Evolutionary conservation across 306 rosid genomes (phyloP).

Genomic region (Fagus sylvatica): DNA sequence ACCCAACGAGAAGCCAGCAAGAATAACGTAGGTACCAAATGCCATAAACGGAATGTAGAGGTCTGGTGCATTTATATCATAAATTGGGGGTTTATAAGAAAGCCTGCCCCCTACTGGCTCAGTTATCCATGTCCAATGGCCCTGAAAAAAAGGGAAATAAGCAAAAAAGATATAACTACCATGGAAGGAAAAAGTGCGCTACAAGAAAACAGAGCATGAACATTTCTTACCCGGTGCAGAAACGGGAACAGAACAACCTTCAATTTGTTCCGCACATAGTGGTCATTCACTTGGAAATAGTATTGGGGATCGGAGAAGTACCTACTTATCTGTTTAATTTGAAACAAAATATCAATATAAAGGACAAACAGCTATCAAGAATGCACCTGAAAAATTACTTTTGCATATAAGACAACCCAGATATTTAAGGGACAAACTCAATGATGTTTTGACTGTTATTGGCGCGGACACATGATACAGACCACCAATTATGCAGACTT

Average conservation of each 20-base stretch:
- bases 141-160: conserved; percentile 54
- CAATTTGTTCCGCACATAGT: conserved; percentile 91
- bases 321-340: conserved; percentile 70
- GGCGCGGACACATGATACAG: no score
- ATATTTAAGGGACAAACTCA: neutral
- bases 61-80: conserved; percentile 97
- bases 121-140: conserved; percentile 96
- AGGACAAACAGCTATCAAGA: neutral
- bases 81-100: conserved; percentile 89
- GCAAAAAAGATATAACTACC: conserved; percentile 13
- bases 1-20: conserved; percentile 97
- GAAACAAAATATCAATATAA: conserved; percentile 14
- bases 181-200: neutral
- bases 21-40: conserved; percentile 88
- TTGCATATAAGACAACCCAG: neutral
- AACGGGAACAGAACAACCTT: conserved; percentile 93
- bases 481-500: no score
- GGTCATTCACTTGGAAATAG: conserved; percentile 97
- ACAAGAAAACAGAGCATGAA: conserved; percentile 7
- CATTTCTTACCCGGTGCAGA: conserved; percentile 81
- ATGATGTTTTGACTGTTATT: neutral
- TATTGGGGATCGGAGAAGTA: conserved; percentile 96
- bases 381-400: neutral
- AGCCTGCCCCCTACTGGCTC: conserved; percentile 99
- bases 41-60: conserved; percentile 96